These are phyloP conservation scores for Candida tunisiensis DNA, from an alignment of 1,139 yeast species.

Conservation along the genomic window DNA sequence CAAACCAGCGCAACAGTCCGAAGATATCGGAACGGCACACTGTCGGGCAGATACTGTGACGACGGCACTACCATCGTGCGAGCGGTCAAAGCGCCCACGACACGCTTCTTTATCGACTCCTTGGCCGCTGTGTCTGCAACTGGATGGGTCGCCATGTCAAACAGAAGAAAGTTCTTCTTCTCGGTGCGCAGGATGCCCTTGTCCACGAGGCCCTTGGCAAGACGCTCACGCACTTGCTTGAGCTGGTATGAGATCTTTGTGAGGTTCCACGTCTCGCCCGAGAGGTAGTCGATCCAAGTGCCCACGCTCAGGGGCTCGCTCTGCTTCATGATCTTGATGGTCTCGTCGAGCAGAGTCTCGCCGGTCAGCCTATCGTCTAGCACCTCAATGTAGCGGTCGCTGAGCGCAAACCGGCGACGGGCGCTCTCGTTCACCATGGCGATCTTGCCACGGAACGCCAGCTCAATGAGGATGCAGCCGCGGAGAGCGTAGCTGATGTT, in stretches of 20 bases:
- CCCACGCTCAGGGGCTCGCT: conserved; percentile 74
- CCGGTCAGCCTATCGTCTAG: conserved; percentile 81
- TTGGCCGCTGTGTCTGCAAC: conserved; percentile 77
- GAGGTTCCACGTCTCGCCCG: conserved; percentile 94
- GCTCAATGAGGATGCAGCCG: conserved; percentile 83
- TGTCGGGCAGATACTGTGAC: conserved; percentile 38
- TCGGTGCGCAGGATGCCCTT: conserved; percentile 96
- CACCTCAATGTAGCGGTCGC: conserved; percentile 80
- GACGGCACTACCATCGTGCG: conserved; percentile 38
- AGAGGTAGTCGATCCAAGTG: conserved; percentile 85
- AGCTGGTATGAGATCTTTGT: conserved; percentile 89
- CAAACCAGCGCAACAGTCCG: conserved; percentile 73
- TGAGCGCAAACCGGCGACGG: conserved; percentile 73
- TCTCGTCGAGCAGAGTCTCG: conserved; percentile 87
- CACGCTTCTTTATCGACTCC: conserved; percentile 56
- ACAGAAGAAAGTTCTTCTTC: conserved; percentile 80
- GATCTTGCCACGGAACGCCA: conserved; percentile 81
- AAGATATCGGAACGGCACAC: conserved; percentile 51
- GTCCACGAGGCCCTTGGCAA: conserved; percentile 93
- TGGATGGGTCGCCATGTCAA: conserved; percentile 99
- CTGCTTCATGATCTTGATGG: conserved; percentile 73
- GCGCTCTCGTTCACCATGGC: conserved; percentile 86
- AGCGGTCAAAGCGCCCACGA: conserved; percentile 49
- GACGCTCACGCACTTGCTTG: conserved; percentile 91
- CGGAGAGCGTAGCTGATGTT: conserved; percentile 90